Percentiles rank a stretch among this genome's conserved stretches.
These are phyloP conservation scores for Prunus kanzakura DNA, from an alignment of 306 rosid genomes.

Conservation along the genomic window DNA sequence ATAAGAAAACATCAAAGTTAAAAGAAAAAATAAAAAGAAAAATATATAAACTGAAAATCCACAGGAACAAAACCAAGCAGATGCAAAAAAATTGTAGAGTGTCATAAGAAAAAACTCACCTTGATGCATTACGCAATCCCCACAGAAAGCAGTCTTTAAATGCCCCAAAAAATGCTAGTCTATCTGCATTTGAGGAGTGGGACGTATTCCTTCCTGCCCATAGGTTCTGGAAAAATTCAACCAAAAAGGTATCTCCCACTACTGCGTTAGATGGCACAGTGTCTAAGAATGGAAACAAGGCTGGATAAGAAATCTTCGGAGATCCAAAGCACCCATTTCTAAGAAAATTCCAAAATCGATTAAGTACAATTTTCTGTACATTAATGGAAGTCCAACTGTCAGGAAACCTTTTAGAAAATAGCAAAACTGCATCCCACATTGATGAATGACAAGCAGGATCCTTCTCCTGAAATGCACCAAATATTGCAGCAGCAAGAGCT, in stretches of 20 bases:
- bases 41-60: background rate
- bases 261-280: slow-evolving; percentile 61
- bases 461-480: slow-evolving; percentile 90
- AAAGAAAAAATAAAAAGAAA: background rate
- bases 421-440: slow-evolving; percentile 86
- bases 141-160: slow-evolving; percentile 83
- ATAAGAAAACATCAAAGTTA: slow-evolving; percentile 6
- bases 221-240: slow-evolving; percentile 68
- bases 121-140: slow-evolving; percentile 73
- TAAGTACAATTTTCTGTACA: slow-evolving; percentile 67
- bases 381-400: slow-evolving; percentile 74
- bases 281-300: slow-evolving; percentile 72
- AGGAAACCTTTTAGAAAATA: slow-evolving; percentile 76
- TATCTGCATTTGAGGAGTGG: slow-evolving; percentile 51
- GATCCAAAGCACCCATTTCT: slow-evolving; percentile 94
- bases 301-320: slow-evolving; percentile 76
- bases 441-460: slow-evolving; percentile 80
- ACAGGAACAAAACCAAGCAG: slow-evolving; percentile 8
- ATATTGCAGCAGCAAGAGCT: slow-evolving; percentile 60
- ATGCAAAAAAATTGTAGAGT: slow-evolving; percentile 3
- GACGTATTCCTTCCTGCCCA: slow-evolving; percentile 74
- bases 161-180: slow-evolving; percentile 65
- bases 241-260: slow-evolving; percentile 67
- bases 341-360: slow-evolving; percentile 80
- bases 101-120: slow-evolving; percentile 40